phyloP scores from a whole-genome alignment of 208 protist genomes.

The Leishmania lainsoni region DNA sequence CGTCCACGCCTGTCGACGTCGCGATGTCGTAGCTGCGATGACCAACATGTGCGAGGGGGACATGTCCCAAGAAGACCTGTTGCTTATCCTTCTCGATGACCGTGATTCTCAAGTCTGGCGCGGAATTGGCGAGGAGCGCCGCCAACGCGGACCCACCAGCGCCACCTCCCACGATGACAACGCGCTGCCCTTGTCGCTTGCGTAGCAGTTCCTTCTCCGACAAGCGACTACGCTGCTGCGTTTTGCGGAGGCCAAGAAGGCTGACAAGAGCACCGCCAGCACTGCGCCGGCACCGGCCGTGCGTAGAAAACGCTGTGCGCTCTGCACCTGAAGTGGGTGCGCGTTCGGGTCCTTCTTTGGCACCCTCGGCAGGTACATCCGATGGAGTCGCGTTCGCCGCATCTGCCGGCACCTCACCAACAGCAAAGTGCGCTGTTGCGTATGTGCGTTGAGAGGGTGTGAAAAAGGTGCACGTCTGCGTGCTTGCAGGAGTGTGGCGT shows the following conservation, averaged over 20 bases:
- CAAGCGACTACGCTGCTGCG: slow-evolving; percentile 47
- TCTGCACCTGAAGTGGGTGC: slow-evolving; percentile 59
- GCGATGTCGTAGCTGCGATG: slow-evolving; percentile 90
- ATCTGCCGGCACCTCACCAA: slow-evolving; percentile 5
- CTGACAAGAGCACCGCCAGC: slow-evolving; percentile 34
- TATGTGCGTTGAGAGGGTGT: background rate
- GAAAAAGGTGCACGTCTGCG: background rate
- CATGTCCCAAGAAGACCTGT: slow-evolving; percentile 64
- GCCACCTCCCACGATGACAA: slow-evolving; percentile 80
- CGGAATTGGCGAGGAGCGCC: slow-evolving; percentile 47
- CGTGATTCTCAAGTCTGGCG: slow-evolving; percentile 65
- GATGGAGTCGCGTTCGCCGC: slow-evolving; percentile 16
- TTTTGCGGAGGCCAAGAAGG: slow-evolving; percentile 48
- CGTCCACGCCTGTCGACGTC: slow-evolving; percentile 70
- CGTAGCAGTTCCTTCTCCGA: slow-evolving; percentile 27
- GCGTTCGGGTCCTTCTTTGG: slow-evolving; percentile 37
- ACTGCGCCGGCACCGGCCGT: slow-evolving; percentile 31
- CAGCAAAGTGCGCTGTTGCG: background rate
- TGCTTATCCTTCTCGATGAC: slow-evolving; percentile 77
- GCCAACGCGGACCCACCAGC: slow-evolving; percentile 67
- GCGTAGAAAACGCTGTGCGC: slow-evolving; percentile 49
- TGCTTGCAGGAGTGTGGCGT: background rate
- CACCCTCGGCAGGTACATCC: slow-evolving; percentile 76
- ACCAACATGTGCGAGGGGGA: slow-evolving; percentile 78
- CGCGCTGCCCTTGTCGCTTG: slow-evolving; percentile 46